Conservation (phyloP, 2,329 filamentous ascomycete genomes). For the Fusarium sp. region DNA sequence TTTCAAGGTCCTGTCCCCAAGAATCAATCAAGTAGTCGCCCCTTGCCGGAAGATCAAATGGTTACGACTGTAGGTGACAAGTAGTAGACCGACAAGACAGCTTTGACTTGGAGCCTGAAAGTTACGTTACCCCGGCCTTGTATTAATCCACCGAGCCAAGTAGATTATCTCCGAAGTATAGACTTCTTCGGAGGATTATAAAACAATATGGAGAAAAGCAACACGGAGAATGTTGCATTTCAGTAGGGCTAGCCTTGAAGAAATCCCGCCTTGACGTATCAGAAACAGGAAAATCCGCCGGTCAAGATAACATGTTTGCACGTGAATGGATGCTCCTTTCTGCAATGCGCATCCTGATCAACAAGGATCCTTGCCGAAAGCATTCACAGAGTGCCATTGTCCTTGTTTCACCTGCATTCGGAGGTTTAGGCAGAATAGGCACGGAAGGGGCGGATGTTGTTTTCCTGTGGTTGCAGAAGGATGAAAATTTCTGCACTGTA, state of each 20-base stretch:
- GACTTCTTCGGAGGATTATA: not conserved
- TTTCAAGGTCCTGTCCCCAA: no score
- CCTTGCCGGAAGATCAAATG: no score
- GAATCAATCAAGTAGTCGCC: no score
- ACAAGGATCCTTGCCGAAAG: not conserved
- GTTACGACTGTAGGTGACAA: no score
- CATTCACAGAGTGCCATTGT: slow-evolving; percentile 4
- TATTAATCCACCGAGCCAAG: not conserved
- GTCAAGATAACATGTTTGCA: not conserved
- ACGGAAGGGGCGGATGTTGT: slow-evolving; percentile 7
- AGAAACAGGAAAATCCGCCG: slow-evolving; percentile 9
- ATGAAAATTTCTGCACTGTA: not conserved
- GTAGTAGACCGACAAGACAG: no score
- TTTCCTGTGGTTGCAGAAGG: not conserved
- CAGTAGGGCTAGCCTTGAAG: slow-evolving; percentile 27
- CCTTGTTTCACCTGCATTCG: slow-evolving; percentile 17
- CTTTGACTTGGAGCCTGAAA: no score
- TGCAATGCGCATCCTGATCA: slow-evolving; percentile 3
- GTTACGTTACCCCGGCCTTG: no score
- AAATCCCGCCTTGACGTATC: slow-evolving; percentile 2
- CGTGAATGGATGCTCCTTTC: slow-evolving; percentile 5
- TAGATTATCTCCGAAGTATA: slow-evolving; percentile 3
- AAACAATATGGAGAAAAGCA: not conserved
- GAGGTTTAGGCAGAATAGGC: slow-evolving; percentile 26
- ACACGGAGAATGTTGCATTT: not conserved